Evolutionary conservation across 345 rosid species (phyloP).

Genomic region (Acer campestre): DNA sequence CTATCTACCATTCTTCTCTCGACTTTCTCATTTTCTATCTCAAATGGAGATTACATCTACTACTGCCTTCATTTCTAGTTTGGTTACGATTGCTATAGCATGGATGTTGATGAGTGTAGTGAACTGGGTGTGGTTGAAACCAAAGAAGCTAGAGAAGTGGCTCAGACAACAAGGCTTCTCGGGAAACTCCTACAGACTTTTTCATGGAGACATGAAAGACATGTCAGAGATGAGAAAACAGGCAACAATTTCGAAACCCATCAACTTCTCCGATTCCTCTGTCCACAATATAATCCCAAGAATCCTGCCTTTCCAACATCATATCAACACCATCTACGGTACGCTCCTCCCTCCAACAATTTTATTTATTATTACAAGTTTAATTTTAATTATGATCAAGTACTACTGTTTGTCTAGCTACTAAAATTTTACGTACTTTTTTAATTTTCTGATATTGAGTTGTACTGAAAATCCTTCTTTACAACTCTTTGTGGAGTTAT

Average conservation of each 20-base stretch:
- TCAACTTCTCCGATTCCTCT: not conserved
- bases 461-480: too few relatives aligned
- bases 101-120: not conserved
- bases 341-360: too few relatives aligned
- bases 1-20: not conserved
- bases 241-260: not conserved
- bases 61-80: not conserved
- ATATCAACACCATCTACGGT: not conserved
- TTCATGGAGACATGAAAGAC: not conserved
- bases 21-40: not conserved
- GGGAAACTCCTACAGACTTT: not conserved
- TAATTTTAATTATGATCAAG: too few relatives aligned
- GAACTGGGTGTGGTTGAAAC: not conserved
- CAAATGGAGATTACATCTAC: not conserved
- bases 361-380: too few relatives aligned
- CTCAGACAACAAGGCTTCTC: not conserved
- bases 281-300: not conserved
- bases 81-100: not conserved
- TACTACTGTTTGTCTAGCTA: too few relatives aligned
- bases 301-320: not conserved
- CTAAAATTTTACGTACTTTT: too few relatives aligned
- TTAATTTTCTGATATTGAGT: too few relatives aligned
- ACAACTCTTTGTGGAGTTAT: too few relatives aligned
- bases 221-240: not conserved
- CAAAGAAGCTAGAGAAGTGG: not conserved